Percentiles rank a stretch among this genome's conserved stretches.
Evolutionary conservation across 257 asterid species (phyloP).

Genomic region (Solanum chilense): DNA sequence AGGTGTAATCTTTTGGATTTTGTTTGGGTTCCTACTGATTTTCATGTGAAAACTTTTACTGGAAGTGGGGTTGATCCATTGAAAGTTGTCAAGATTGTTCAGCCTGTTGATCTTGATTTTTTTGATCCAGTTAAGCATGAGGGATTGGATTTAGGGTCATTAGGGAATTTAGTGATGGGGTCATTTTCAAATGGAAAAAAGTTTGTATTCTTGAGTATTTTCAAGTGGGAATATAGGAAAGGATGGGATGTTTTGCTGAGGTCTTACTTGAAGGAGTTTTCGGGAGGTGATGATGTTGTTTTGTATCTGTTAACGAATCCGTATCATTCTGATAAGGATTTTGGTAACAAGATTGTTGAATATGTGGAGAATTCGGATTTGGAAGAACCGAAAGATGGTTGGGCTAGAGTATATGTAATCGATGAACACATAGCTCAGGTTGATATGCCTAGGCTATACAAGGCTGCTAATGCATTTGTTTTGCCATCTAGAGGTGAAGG

Average conservation of each 20-base stretch:
- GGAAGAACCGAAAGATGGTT: constrained; percentile 34
- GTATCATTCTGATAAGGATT: constrained; percentile 53
- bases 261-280: constrained; percentile 57
- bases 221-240: constrained; percentile 82
- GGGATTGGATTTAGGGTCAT: constrained; percentile 32
- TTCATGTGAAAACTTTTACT: constrained; percentile 48
- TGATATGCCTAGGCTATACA: constrained; percentile 54
- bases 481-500: constrained; percentile 90
- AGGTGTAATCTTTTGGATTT: constrained; percentile 68
- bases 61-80: constrained; percentile 64
- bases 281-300: constrained; percentile 35
- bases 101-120: constrained; percentile 66
- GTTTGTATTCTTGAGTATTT: constrained; percentile 65
- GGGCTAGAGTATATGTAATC: constrained; percentile 60
- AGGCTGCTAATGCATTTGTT: constrained; percentile 56
- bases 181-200: background rate
- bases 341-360: constrained; percentile 45
- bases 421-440: constrained; percentile 60
- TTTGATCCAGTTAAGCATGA: constrained; percentile 45
- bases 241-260: constrained; percentile 85
- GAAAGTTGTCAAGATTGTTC: constrained; percentile 60
- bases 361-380: constrained; percentile 41
- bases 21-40: constrained; percentile 94
- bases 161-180: constrained; percentile 42
- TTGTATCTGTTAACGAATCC: constrained; percentile 62